phyloP scores from a whole-genome alignment of 345 rosid species.

The Euphorbia tirucalli region DNA sequence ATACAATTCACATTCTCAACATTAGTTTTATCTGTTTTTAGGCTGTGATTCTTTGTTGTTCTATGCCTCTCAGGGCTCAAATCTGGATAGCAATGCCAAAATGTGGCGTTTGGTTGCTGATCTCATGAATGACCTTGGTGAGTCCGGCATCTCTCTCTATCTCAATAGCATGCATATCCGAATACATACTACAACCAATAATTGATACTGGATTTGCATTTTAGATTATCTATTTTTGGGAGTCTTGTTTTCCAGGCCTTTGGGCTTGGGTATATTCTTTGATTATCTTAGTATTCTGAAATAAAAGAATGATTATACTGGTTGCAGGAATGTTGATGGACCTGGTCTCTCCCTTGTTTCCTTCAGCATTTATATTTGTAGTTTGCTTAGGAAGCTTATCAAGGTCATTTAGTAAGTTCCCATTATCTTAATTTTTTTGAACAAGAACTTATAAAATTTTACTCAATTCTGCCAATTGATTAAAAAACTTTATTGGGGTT shows the following conservation, averaged over 20 bases:
- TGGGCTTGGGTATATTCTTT: not conserved
- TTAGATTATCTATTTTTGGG: not conserved
- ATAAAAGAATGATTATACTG: conserved; percentile 12
- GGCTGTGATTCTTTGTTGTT: conserved; percentile 7
- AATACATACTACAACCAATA: not conserved
- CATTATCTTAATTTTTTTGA: not conserved
- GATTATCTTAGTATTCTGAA: not conserved
- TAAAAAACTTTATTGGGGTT: not conserved
- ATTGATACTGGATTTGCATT: not conserved
- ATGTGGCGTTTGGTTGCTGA: conserved; percentile 98
- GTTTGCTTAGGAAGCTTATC: conserved; percentile 96
- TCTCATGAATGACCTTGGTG: conserved; percentile 94
- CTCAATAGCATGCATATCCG: not conserved
- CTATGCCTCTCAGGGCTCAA: conserved; percentile 62
- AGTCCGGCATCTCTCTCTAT: conserved; percentile 19
- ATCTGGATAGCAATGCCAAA: conserved; percentile 89
- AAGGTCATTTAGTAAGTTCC: conserved; percentile 83
- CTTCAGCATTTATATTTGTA: conserved; percentile 80
- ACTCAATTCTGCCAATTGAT: not conserved
- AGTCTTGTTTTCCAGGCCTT: not conserved
- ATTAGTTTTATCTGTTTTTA: not conserved
- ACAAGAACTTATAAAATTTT: not conserved
- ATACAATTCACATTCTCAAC: too few relatives aligned
- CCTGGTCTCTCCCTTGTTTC: conserved; percentile 84
- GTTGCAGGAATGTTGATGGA: conserved; percentile 96